Evolutionary conservation across 257 asterid species (phyloP), one percentile per base, ranked within the genome.

Genomic region (Perilla frutescens): DNA sequence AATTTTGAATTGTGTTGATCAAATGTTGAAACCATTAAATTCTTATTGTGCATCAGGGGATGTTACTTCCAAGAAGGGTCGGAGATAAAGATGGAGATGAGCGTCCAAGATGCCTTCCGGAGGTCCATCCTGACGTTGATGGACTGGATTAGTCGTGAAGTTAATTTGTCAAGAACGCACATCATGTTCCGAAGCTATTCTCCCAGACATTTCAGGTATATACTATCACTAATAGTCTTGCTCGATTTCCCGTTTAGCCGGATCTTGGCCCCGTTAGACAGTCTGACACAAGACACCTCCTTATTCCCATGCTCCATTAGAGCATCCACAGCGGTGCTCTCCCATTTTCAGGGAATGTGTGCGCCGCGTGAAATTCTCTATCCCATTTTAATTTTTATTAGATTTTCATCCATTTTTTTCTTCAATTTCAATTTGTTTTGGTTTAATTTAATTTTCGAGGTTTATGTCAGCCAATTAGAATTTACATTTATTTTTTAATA

Each of bases 131-230:
- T 51, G 79, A 90, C 98, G n/a, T 65, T 95, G 76, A 50, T 75
- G 63, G 84, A 87, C 50, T 95, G 98, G 97, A 78, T 92, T 7
- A 74, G 60, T 26, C 89, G 62, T 8, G 92, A 90, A 80, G 83
- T 90, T 47, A 79, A 95, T 78, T 54, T 72, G 68, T 81, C 87
- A 15, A 90, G 77, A 81, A 95, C 97, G 9, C 91, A 80, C 13
- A 68, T 91, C 45, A 78, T 90, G 83, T 90, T 90, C 76, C 88
- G 99, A 64, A 84, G 84, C 82, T 95, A 92, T 66, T 88, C 99
- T 51, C 97, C 99, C 0, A 93, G 90, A 1, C 98, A 94, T 77
- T 94, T 91, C 91, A 87, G 94, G 98, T 93, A 80, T 54, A 51
- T 69, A 14, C 15, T 20, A 13, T 15, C 50, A 39, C n/a, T n/a